Evolutionary conservation across 331 rosid species (phyloP), one percentile per base, ranked within the genome.

Genomic region (Spiraea crenata): DNA sequence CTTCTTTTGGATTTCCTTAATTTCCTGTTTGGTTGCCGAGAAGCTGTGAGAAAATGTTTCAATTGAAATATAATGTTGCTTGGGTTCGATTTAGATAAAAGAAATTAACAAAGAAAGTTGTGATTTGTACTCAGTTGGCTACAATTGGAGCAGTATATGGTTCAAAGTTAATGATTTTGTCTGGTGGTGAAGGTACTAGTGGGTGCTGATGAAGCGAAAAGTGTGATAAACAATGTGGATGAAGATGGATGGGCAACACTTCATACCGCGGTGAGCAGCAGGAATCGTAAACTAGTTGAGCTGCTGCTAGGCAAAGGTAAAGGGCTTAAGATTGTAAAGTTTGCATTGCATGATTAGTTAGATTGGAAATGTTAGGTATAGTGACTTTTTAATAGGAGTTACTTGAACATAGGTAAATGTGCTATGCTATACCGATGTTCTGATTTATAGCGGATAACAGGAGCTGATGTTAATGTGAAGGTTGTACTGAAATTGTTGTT

Each of bases 161-260:
- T 25, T 12, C 10, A 5, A 17, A 67, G n/a, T 25, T 47, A 46
- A 54, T 5, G 8, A 56, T 37, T 40, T 17, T 63, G 11, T 44
- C 75, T 89, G 96, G 87, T 91, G 69, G 91, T 87, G 70, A 81
- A 84, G 83, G 50, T 81, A 52, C 76, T 93, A 1, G 54, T 77
- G 37, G 82, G 84, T 69, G 72, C 73, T 74, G 96, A 83, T 57
- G 88, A 73, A 60, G 80, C 86, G 3, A 74, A 61, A 37, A 65
- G 64, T n/a, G 82, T 85, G 79, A 75, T 93, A n/a, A 91, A 91
- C 67, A 75, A 84, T 69, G 77, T 59, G 1, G 99, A 93, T 87
- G 99, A 93, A 67, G 99, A 89, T 81, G 97, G 99, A 12, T 93
- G 97, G 99, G 86, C 86, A 1, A 95, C 99, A 6, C 82, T 93